Conservation (phyloP, 371 early-diverging fungal species). For the Mortierella sp. region DNA sequence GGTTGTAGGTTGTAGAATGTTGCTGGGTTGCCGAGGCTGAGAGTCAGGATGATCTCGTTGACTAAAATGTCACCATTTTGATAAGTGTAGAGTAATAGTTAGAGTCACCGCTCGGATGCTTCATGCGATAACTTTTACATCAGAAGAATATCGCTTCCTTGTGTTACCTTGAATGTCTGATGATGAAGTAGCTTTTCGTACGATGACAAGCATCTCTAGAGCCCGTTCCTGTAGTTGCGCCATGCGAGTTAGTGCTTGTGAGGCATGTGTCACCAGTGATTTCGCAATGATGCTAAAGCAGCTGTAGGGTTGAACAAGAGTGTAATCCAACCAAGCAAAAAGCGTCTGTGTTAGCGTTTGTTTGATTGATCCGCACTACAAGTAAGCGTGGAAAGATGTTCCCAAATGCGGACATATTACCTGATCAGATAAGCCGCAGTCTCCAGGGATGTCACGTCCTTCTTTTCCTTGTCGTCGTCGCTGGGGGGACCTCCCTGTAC, state of each 20-base stretch:
- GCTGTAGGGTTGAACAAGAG: constrained; percentile 10
- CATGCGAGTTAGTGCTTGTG: constrained; percentile 15
- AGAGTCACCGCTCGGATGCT: background rate
- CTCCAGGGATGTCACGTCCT: constrained; percentile 13
- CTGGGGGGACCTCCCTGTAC: background rate
- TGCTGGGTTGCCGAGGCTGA: constrained; percentile 27
- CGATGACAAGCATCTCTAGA: constrained; percentile 16
- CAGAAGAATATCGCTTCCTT: background rate
- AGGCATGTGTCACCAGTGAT: constrained; percentile 21
- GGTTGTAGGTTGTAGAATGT: constrained; percentile 31
- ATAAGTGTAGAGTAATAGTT: background rate
- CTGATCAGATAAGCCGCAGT: constrained; percentile 25
- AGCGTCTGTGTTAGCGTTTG: background rate
- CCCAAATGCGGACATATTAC: background rate
- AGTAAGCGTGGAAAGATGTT: background rate
- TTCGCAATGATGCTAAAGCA: constrained; percentile 40
- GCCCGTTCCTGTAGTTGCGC: constrained; percentile 23
- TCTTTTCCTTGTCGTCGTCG: background rate
- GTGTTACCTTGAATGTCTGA: constrained; percentile 19
- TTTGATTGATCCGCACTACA: background rate
- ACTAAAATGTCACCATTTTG: constrained; percentile 8
- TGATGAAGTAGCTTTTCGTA: constrained; percentile 4
- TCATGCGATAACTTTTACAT: too few species aligned
- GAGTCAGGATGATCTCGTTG: constrained; percentile 33
- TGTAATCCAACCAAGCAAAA: background rate